phyloP scores from a whole-genome alignment of 352 stramenopile species.

The Phytophthora quininea region DNA sequence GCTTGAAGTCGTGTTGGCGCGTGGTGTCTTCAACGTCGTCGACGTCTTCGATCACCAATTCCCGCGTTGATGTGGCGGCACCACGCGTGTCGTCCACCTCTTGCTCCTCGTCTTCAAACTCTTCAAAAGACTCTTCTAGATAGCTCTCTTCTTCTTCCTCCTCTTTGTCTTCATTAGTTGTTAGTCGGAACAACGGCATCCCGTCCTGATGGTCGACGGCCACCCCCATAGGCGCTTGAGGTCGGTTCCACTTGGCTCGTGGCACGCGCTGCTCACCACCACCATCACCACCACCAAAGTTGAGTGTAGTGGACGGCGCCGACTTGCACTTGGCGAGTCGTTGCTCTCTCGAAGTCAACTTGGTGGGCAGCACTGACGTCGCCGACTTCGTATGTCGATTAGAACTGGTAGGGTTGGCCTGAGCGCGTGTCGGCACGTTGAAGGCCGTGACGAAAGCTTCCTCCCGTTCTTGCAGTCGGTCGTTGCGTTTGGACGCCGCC shows the following conservation, averaged over 20 bases:
- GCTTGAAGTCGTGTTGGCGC: background rate
- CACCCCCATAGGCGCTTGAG: constrained; percentile 48
- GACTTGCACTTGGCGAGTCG: constrained; percentile 38
- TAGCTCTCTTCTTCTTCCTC: constrained; percentile 65
- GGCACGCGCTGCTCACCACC: constrained; percentile 14
- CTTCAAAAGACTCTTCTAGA: constrained; percentile 85
- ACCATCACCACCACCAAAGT: constrained; percentile 14
- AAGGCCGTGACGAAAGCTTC: constrained; percentile 83
- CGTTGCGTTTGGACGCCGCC: constrained; percentile 60
- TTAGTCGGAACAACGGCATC: constrained; percentile 37
- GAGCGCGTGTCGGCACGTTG: constrained; percentile 52
- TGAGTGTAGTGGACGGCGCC: constrained; percentile 51
- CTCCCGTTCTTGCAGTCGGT: constrained; percentile 62
- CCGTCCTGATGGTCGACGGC: constrained; percentile 47
- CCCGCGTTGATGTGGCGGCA: constrained; percentile 4
- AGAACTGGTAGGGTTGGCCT: constrained; percentile 5
- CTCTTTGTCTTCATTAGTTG: constrained; percentile 20
- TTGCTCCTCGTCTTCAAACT: constrained; percentile 64
- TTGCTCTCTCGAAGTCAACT: constrained; percentile 23
- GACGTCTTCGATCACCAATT: constrained; percentile 39
- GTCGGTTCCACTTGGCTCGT: constrained; percentile 67
- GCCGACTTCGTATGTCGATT: constrained; percentile 58
- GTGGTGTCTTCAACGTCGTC: constrained; percentile 17
- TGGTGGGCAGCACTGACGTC: constrained; percentile 45
- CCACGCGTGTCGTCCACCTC: background rate